phyloP scores from a whole-genome alignment of 140 eudicot species.

The Erigeron philadelphicus region DNA sequence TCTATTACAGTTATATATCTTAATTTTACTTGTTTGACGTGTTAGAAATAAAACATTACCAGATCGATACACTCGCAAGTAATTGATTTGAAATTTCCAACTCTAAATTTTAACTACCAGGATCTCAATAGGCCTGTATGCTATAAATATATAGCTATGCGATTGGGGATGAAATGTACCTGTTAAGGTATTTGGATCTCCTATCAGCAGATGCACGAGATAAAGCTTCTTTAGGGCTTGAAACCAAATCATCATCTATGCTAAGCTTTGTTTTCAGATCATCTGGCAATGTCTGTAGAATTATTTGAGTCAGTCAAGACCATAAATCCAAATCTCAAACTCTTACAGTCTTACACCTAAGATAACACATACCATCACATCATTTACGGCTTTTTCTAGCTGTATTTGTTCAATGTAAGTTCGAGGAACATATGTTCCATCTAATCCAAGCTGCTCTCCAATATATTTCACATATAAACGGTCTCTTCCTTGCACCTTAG shows the following conservation, averaged over 20 bases:
- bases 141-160: background rate
- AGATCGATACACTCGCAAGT: background rate
- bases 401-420: slow-evolving; percentile 97
- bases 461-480: slow-evolving; percentile 65
- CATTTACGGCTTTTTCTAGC: slow-evolving; percentile 72
- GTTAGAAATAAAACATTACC: background rate
- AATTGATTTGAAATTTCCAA: background rate
- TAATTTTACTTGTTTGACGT: background rate
- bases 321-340: background rate
- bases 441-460: slow-evolving; percentile 80
- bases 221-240: slow-evolving; percentile 90
- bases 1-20: background rate
- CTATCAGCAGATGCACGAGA: slow-evolving; percentile 91
- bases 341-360: background rate
- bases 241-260: slow-evolving; percentile 70
- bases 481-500: slow-evolving; percentile 93
- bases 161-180: slow-evolving; percentile 32
- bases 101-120: background rate
- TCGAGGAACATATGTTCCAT: slow-evolving; percentile 87
- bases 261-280: slow-evolving; percentile 90
- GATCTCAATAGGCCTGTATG: background rate
- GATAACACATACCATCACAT: slow-evolving; percentile 64
- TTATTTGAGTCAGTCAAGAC: slow-evolving; percentile 23
- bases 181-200: slow-evolving; percentile 64
- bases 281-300: slow-evolving; percentile 67